Evolutionary conservation across 176 grass and related monocot species (phyloP).

Genomic region (Lolium perenne): DNA sequence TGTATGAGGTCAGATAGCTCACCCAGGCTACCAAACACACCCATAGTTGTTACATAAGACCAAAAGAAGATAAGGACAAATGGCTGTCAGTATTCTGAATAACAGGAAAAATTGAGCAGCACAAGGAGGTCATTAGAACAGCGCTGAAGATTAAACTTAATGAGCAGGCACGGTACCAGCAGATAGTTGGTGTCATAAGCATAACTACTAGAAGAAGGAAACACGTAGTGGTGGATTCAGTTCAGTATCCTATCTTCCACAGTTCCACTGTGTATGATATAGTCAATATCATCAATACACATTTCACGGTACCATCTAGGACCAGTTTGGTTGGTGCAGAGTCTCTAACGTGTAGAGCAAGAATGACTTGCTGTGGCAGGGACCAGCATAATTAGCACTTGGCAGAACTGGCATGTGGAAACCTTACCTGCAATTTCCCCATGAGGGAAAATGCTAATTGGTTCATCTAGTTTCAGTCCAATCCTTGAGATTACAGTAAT

Average conservation of each 20-base stretch:
- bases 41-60: constrained; percentile 31
- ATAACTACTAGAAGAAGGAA: constrained; percentile 34
- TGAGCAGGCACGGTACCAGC: constrained; percentile 13
- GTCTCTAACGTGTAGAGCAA: constrained; percentile 36
- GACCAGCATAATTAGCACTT: constrained; percentile 49
- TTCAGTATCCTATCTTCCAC: constrained; percentile 41
- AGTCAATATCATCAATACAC: constrained; percentile 48
- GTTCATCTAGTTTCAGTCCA: constrained; percentile 17
- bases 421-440: constrained; percentile 5
- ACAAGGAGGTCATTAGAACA: constrained; percentile 29
- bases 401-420: constrained; percentile 47
- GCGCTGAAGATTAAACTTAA: constrained; percentile 27
- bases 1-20: too few relatives aligned
- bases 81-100: constrained; percentile 11
- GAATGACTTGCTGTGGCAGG: constrained; percentile 44
- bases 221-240: constrained; percentile 27
- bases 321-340: constrained; percentile 53
- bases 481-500: not conserved
- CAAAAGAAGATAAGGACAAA: not conserved
- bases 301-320: constrained; percentile 49
- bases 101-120: constrained; percentile 2
- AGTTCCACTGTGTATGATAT: constrained; percentile 29
- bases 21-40: too few relatives aligned
- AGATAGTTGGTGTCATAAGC: constrained; percentile 45
- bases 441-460: constrained; percentile 12